Base-by-base conservation (phyloP, 768 basidiomycete species). In the Russula sp. region DNA sequence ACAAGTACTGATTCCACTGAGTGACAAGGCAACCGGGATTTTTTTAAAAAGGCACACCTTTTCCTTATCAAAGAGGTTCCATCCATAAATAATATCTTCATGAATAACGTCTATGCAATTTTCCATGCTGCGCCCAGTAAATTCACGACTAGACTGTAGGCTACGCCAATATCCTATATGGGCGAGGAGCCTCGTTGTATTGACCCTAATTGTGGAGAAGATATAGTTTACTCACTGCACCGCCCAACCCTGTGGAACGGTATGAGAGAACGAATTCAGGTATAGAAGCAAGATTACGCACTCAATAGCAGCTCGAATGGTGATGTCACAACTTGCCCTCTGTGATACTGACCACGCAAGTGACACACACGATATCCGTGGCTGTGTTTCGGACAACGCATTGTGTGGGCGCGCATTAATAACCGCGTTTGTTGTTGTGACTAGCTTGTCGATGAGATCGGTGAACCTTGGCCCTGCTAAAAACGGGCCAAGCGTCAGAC, bases 331-430 rank as follows among this genome's bases (percentile, higher is more conserved):
- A 22, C 45, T 57, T 14, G 32, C 43, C 10, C 56, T 58, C 56
- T 62, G 61, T n/a, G 61, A 50, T 22, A 25, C 10, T 3, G 61
- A 62, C 56, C 56, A 62, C 0, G 56, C 61, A 34, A 62, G 49
- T 9, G 29, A 10, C 29, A 52, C 56, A 46, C 50, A 50, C 5
- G 48, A 52, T 5, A 41, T 51, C 25, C 2, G 55, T 20, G 11
- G 7, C 7, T 10, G 34, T 29, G 18, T 7, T 34, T 32, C 18
- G 2, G 60, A 45, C 16, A 34, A 29, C 11, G 8, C 39, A 8
- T 46, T 6, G 6, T 18, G 20, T 1, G 56, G 14, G 10, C 34
- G 22, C 1, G 36, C 20, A 11, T 16, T 22, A 13, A 61, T 38
- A 20, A 46, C 36, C 16, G 0, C 8, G 18, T 38, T n/a, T 18